Base-by-base conservation (phyloP, 1,139 yeast genomes). In the Saccharomyces hybrid region DNA sequence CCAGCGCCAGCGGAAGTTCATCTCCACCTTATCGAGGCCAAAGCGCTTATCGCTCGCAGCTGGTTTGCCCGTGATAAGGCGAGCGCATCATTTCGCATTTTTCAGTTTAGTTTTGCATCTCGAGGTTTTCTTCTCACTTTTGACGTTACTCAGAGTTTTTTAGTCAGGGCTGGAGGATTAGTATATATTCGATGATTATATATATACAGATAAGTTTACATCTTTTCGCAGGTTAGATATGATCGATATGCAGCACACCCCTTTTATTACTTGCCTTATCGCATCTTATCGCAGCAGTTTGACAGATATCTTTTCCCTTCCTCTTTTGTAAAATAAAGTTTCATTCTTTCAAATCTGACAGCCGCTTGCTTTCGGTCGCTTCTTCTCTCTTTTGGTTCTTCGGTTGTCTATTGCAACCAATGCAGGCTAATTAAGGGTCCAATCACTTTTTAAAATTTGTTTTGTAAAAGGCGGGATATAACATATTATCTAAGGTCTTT, bases 1-100 rank as follows among this genome's bases (percentile, higher is more conserved):
- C 26, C 26, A 4, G 5, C 26, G 6, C 26, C 44, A 19, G 44
- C 44, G 44, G 44, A 19, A 12, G 19, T 16, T 5, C 44, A 38
- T 38, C 44, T 38, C 44, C 44, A 38, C 44, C 44, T 38, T 38
- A 38, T 38, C 44, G 24, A 12, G n/a, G 44, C 44, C 24, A 19
- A 19, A 38, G 16, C 12, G 26, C 44, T 38, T 38, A 38, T 38
- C 44, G 16, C 44, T 38, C 26, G 44, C 12, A 16, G 44, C 44
- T 38, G 44, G 44, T 38, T 38, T 38, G 44, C 44, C 44, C 26
- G 44, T 24, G 44, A 38, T 38, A 38, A 38, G 44, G 44, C 24
- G 44, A 21, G 44, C 44, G 44, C 14, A 26, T 38, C 11, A 38
- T 38, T 38, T 38, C 14, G 24, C 9, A 14, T 16, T 34, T 34